Evolutionary conservation across 495 filamentous ascomycete genomes (phyloP).

Genomic region (Hypomontagnella monticulosa): DNA sequence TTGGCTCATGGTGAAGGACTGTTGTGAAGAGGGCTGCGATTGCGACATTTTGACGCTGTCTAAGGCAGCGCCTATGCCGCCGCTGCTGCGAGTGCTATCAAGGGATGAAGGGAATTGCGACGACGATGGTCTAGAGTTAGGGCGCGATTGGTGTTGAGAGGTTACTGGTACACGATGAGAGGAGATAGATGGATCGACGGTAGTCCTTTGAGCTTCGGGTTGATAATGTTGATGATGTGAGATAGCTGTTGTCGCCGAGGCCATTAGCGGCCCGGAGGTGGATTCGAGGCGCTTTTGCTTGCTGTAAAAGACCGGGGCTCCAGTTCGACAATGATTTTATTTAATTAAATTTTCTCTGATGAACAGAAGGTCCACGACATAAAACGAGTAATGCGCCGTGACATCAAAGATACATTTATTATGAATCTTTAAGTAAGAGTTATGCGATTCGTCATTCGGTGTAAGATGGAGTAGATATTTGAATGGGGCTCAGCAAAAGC

Average conservation of each 20-base stretch:
- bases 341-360: background rate
- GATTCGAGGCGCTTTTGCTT: constrained; percentile 10
- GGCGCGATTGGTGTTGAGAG: constrained; percentile 28
- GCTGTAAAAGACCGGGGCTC: constrained; percentile 3
- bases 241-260: constrained; percentile 29
- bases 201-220: constrained; percentile 1
- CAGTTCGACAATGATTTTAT: no score
- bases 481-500: no score
- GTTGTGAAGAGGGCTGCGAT: constrained; percentile 58
- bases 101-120: constrained; percentile 53
- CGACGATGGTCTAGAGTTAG: constrained; percentile 16
- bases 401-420: no score
- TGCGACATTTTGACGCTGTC: constrained; percentile 52
- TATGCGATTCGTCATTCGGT: background rate
- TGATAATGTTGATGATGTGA: constrained; percentile 21
- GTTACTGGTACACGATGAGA: constrained; percentile 1
- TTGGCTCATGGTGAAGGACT: constrained; percentile 62
- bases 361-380: background rate
- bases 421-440: no score
- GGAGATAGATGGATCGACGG: constrained; percentile 5
- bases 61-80: constrained; percentile 56
- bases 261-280: constrained; percentile 23
- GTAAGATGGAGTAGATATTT: background rate
- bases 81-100: constrained; percentile 48
- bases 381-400: constrained; percentile 5